Evolutionary conservation across 2,329 filamentous ascomycete genomes (phyloP), one percentile per base, ranked within the genome.

Genomic region (Aspergillus sp.): DNA sequence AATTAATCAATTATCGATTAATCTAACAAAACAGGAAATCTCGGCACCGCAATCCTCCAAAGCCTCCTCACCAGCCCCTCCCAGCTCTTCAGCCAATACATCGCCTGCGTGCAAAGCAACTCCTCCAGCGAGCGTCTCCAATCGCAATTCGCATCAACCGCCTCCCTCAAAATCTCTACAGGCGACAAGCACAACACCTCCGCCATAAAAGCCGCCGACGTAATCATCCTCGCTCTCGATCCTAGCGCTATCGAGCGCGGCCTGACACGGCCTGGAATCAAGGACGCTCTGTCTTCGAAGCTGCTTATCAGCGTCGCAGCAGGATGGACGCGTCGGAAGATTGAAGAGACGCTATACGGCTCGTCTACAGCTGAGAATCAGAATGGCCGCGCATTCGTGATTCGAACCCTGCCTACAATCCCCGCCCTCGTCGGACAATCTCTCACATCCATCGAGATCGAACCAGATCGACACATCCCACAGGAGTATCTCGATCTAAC

Each of bases 361-460:
- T 3, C 8, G 7, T 52, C 55, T 4, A 67, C 66, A 0, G 8
- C 33, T 1, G 49, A 49, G 2, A 63, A 66, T 19, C 17, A 14
- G n/a, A 25, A 11, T 4, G 9, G 3, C 1, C 27, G 71, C 59
- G 68, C 67, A 2, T 70, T 65, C 53, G 64, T 80, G 2, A 60
- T 78, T 2, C 75, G 78, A 23, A 75, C 76, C 0, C 72, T 81
- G 4, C 79, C 78, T 2, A 81, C 79, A 58, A 77, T 80, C 14
- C 76, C 76, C 0, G 77, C 78, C 1, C 70, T 73, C 8, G 79
- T 74, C 1, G 75, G 76, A 0, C 72, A 80, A 51, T 78, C 77
- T 0, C 66, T 78, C 45, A 80, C 79, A 8, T 80, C 84, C 9
- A 81, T 86, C 51, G 78, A 80, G 37, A 79, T 73, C 1, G 74